phyloP scores from a whole-genome alignment of 2,329 filamentous ascomycete genomes.

The Fusarium keratoplasticum region DNA sequence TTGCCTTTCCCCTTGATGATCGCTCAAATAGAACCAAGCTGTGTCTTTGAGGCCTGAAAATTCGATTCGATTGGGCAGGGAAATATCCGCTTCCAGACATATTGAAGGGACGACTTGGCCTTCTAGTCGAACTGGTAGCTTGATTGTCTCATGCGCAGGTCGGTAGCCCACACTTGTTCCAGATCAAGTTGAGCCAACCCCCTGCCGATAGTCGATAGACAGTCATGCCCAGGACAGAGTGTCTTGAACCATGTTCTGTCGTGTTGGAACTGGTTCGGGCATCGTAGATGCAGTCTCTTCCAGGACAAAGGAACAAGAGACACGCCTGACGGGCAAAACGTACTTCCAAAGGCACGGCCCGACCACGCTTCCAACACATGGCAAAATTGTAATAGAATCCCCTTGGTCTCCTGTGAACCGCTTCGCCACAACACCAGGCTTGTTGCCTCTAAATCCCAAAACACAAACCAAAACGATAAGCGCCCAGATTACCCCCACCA shows the following conservation, averaged over 20 bases:
- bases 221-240: not conserved
- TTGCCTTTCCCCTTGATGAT: not conserved
- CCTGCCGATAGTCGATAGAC: not conserved
- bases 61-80: not conserved
- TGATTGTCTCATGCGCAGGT: not conserved
- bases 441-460: constrained; percentile 14
- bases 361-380: not conserved
- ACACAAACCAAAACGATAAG: not conserved
- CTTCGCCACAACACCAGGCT: constrained; percentile 37
- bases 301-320: not conserved
- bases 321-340: not conserved
- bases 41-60: not conserved
- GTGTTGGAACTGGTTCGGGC: not conserved
- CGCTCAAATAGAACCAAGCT: not conserved
- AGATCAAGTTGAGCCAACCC: not conserved
- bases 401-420: not conserved
- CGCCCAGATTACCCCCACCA: not conserved
- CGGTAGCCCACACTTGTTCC: not conserved
- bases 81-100: not conserved
- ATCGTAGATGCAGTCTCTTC: not conserved
- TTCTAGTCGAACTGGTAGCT: not conserved
- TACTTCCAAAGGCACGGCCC: not conserved
- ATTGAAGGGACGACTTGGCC: not conserved
- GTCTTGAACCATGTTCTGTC: not conserved
- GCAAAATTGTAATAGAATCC: not conserved